Evolutionary conservation across 495 filamentous ascomycete species (phyloP), one percentile per base, ranked within the genome.

Genomic region (Terfezia claveryi): DNA sequence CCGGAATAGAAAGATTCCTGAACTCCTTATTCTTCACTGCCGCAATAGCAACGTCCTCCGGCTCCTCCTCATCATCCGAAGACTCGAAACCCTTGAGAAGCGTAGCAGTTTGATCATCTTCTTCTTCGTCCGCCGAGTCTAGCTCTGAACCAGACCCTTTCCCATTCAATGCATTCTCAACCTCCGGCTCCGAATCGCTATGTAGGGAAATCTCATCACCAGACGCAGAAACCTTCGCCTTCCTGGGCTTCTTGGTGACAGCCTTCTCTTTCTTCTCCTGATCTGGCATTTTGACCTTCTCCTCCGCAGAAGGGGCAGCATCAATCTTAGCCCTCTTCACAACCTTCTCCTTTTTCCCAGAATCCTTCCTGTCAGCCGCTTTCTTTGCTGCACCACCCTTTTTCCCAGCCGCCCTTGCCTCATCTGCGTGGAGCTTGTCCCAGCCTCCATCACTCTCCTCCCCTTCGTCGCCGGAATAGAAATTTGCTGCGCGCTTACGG

Each of bases 31-130:
- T 73, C 58, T 75, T 61, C 55, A 78, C 69, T 59, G 76, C 73
- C 56, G 71, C 75, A 58, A 75, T 71, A 50, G 75, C 75, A 9
- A 68, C 73, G 20, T 67, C 69, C 51, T 68, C 72, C 37, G 76
- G 74, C 49, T 76, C 76, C 10, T 66, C 66, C n/a, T 71, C 68
- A 2, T 72, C 81, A 49, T 79, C 77, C 57, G 80, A 83, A 68
- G 81, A 87, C 67, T 94, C 87, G 63, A 94, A 86, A 17, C 83
- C 83, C 61, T 73, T 80, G 62, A 80, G 79, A 57, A 78, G 78
- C 52, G 73, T 85, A 61, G 71, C 77, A 58, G 76, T 86, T 61
- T 83, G 80, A 61, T 85, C 82, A 59, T 80, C 80, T 14, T 69
- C 66, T 51, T 71, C 74, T 23, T 71, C 69, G 4, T 51, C 50